A percentile compares a stretch with the other conserved stretches of the same genome.
Evolutionary conservation across 148 eudicot species (phyloP).

Genomic region (Cornus kousa): DNA sequence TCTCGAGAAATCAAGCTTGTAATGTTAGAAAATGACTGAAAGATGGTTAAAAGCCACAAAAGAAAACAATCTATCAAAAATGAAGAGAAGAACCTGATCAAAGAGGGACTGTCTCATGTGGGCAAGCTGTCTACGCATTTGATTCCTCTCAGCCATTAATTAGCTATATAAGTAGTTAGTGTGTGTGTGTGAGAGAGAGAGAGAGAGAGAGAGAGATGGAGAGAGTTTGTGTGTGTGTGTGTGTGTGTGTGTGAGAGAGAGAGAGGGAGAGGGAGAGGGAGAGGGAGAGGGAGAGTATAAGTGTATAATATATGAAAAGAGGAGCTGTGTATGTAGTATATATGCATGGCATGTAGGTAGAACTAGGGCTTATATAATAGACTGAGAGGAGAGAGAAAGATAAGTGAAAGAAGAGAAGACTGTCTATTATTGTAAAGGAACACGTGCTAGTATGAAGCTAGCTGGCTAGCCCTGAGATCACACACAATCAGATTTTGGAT

Average conservation of each 20-base stretch:
- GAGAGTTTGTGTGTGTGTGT: not conserved
- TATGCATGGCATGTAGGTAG: constrained; percentile 6
- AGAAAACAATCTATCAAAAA: too few relatives aligned
- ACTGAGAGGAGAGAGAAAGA: constrained; percentile 12
- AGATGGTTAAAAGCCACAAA: too few relatives aligned
- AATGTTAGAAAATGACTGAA: too few relatives aligned
- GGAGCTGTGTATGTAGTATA: constrained; percentile 4
- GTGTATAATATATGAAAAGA: not conserved
- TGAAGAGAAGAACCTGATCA: constrained; percentile 62
- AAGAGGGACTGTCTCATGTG: constrained; percentile 82
- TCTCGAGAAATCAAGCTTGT: too few relatives aligned
- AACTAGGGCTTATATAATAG: constrained; percentile 32
- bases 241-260: constrained; percentile 1
- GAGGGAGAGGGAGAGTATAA: not conserved
- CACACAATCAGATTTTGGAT: constrained; percentile 18
- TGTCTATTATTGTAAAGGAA: constrained; percentile 11
- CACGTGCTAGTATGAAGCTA: not conserved
- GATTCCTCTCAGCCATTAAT: constrained; percentile 55
- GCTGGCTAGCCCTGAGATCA: too few relatives aligned
- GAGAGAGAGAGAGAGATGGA: not conserved
- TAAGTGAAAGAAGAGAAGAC: constrained; percentile 5
- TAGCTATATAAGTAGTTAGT: too few relatives aligned
- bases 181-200: not conserved
- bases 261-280: not conserved
- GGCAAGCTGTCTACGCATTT: constrained; percentile 68